Base-by-base conservation (phyloP, 768 basidiomycete species). In the Boletellus emodensis region DNA sequence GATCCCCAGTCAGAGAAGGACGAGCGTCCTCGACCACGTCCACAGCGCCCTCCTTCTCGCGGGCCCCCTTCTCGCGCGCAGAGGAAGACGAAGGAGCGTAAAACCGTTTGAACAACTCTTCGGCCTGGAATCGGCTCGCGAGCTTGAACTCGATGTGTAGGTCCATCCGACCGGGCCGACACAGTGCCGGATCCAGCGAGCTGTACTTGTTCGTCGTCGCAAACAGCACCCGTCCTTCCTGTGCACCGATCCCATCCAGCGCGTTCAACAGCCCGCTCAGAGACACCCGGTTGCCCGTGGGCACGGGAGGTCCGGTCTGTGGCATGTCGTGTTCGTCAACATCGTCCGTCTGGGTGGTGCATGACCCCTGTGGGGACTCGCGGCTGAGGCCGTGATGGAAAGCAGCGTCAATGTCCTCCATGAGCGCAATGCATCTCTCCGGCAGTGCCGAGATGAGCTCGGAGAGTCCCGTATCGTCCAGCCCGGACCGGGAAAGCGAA, bases 361-460 rank as follows among this genome's bases (percentile, higher is more conserved):
- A 4, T 3, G 53, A 4, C 10, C 18, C 14, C 0, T 17, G 3
- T 15, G 55, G 33, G 4, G 46, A 43, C n/a, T 73, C 69, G 35
- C 73, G 72, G 37, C 44, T 71, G 44, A 77, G 55, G 18, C 70
- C 68, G 39, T 71, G 73, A 30, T 70, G 70, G 67, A 90, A 87
- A 3, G 87, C 88, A 3, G 83, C 86, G 56, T 92, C 90, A 48
- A 91, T 84, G 62, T 91, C 90, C 64, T 91, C 88, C 80, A 92
- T 88, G 33, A 92, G 73, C 5, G 83, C 80, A 48, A 91, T 84
- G 58, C 84, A 88, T 56, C 75, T 74, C 49, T 81, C 75, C n/a
- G 89, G 88, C 2, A 90, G 73, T 2, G 74, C 71, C 9, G 77
- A 72, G 51, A 89, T 80, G 38, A 88, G 71, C 36, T 79, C 73